A percentile compares a stretch with the other conserved stretches of the same genome.
These are phyloP conservation scores for Hibiscus syriacus DNA, from an alignment of 345 rosid genomes.

Conservation along the genomic window DNA sequence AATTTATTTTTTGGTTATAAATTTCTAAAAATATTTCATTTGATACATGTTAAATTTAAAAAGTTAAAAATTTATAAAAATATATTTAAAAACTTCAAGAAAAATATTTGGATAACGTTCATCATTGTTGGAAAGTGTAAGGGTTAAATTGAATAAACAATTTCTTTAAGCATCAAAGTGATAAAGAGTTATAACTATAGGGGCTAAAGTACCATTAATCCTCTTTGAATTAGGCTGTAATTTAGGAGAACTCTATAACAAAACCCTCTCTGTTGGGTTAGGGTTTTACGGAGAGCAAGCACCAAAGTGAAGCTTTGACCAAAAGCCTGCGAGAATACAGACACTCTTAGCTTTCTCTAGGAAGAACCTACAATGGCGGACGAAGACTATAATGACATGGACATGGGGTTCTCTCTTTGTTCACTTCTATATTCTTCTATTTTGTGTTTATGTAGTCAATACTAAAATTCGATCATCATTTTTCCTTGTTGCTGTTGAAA, in stretches of 20 bases:
- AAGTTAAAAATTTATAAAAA: too few relatives aligned
- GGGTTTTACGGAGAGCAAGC: conserved; percentile 1
- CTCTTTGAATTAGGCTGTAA: background rate
- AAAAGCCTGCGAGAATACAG: background rate
- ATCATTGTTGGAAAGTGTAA: too few relatives aligned
- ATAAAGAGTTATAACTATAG: too few relatives aligned
- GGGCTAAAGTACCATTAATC: too few relatives aligned
- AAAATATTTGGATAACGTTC: too few relatives aligned
- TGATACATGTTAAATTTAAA: too few relatives aligned
- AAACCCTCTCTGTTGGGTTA: background rate
- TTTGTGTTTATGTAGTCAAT: background rate
- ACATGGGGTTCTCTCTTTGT: too few relatives aligned
- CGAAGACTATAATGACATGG: conserved; percentile 69
- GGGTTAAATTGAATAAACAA: too few relatives aligned
- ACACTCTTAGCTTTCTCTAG: background rate
- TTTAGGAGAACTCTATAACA: background rate
- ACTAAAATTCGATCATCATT: background rate
- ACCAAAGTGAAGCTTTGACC: background rate
- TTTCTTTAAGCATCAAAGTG: too few relatives aligned
- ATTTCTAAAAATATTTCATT: too few relatives aligned
- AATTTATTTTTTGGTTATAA: too few relatives aligned
- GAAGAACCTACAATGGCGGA: conserved; percentile 48
- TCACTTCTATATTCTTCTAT: background rate
- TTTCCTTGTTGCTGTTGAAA: background rate
- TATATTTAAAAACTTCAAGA: too few relatives aligned